These are phyloP conservation scores for Aeschynomene evenia DNA, from an alignment of 306 rosid species.

Conservation along the genomic window DNA sequence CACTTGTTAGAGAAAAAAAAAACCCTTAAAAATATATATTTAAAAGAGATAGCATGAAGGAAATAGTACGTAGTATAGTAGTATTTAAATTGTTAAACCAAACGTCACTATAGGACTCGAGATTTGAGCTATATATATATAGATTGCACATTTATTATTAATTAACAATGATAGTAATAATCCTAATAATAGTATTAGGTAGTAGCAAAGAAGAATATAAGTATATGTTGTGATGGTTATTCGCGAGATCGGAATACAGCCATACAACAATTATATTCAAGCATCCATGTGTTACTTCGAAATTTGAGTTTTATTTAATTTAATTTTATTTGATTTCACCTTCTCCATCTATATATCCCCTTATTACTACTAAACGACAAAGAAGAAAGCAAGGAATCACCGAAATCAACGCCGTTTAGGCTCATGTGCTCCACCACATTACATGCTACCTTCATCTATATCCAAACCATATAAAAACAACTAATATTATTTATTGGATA, in stretches of 20 bases:
- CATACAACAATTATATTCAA: too few species aligned
- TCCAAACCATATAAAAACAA: background rate
- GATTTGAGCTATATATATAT: too few species aligned
- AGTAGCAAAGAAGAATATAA: slow-evolving; percentile 52
- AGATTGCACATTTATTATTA: too few species aligned
- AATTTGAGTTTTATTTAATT: slow-evolving; percentile 51
- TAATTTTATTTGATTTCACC: slow-evolving; percentile 19
- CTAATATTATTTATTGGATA: too few species aligned
- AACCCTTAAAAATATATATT: too few species aligned
- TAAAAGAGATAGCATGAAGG: too few species aligned
- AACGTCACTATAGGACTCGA: slow-evolving; percentile 32
- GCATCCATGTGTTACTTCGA: slow-evolving; percentile 84
- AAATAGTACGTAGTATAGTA: slow-evolving; percentile 9
- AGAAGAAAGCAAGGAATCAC: slow-evolving; percentile 81
- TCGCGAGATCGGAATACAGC: slow-evolving; percentile 62
- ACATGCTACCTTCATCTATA: slow-evolving; percentile 31
- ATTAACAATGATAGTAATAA: too few species aligned
- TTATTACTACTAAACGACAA: slow-evolving; percentile 68
- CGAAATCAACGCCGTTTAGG: slow-evolving; percentile 98
- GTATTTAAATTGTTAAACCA: background rate
- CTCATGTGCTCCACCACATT: slow-evolving; percentile 72
- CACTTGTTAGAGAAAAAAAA: too few species aligned
- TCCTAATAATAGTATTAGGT: slow-evolving; percentile 23
- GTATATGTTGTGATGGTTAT: slow-evolving; percentile 47
- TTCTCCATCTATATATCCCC: too few species aligned